Percentiles rank a stretch among this genome's conserved stretches.
These are phyloP conservation scores for Arabis hirsuta DNA, from an alignment of 345 rosid genomes.

Conservation along the genomic window DNA sequence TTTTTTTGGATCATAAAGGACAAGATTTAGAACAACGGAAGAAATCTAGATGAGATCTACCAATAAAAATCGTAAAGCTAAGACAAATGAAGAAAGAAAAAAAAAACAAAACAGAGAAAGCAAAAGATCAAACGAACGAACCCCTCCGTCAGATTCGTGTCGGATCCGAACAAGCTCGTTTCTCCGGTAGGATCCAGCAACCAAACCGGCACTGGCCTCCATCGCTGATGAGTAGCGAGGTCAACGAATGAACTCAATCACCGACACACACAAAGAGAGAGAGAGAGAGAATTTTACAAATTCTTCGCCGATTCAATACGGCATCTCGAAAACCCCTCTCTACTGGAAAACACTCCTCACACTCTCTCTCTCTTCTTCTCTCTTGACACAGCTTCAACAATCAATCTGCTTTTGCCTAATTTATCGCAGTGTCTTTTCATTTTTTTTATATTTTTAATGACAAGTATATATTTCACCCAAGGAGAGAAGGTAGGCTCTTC, in stretches of 20 bases:
- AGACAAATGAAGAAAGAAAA: neutral
- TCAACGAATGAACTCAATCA: neutral
- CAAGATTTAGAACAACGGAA: neutral
- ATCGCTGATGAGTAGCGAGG: conserved; percentile 43
- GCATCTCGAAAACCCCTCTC: conserved; percentile 46
- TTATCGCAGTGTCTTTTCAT: conserved; percentile 32
- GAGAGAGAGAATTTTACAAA: neutral
- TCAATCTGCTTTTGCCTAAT: conserved; percentile 37
- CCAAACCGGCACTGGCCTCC: conserved; percentile 97
- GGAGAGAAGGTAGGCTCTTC: conserved; percentile 45
- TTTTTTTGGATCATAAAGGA: conserved; percentile 7
- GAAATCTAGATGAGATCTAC: conserved; percentile 29
- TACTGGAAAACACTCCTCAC: conserved; percentile 9
- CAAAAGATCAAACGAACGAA: conserved; percentile 45
- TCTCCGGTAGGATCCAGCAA: conserved; percentile 97
- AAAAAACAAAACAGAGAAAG: neutral
- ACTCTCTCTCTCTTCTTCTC: conserved; percentile 17
- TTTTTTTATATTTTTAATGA: conserved; percentile 1
- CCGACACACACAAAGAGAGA: conserved; percentile 27
- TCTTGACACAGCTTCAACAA: conserved; percentile 22
- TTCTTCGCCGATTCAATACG: conserved; percentile 61
- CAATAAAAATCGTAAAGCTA: neutral
- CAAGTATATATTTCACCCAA: no score
- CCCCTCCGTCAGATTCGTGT: conserved; percentile 97
- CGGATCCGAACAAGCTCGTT: conserved; percentile 98